A percentile compares a stretch with the other conserved stretches of the same genome.
Conservation (phyloP, 2,329 filamentous ascomycete genomes). For the Microdochium nivale region DNA sequence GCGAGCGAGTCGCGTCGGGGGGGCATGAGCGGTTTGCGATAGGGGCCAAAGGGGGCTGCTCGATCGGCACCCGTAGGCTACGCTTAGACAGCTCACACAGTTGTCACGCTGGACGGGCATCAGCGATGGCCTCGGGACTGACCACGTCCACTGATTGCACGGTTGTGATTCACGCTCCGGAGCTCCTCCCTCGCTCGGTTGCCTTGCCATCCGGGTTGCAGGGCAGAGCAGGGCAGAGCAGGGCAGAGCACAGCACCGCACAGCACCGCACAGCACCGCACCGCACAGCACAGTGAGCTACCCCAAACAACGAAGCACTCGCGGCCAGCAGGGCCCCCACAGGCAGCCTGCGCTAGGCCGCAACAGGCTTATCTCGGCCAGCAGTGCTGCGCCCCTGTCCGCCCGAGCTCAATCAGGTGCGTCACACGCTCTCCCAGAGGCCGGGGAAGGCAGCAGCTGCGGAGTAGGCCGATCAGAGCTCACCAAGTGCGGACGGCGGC, state of each 20-base stretch:
- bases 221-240: too few relatives aligned
- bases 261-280: too few relatives aligned
- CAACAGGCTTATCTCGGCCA: neutral
- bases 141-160: neutral
- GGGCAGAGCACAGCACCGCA: too few relatives aligned
- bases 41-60: too few relatives aligned
- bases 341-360: neutral
- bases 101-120: neutral
- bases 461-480: too few relatives aligned
- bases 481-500: neutral
- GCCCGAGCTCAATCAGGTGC: slow-evolving; percentile 8
- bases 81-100: too few relatives aligned
- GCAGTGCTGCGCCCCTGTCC: neutral
- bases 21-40: too few relatives aligned
- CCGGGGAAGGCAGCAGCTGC: slow-evolving; percentile 14
- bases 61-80: too few relatives aligned
- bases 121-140: neutral
- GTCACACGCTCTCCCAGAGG: slow-evolving; percentile 18
- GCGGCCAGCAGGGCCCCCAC: neutral
- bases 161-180: too few relatives aligned
- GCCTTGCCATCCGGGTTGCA: neutral
- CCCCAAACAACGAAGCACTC: neutral
- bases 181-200: neutral
- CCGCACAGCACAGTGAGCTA: neutral
- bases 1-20: too few relatives aligned